A percentile compares a stretch with the other conserved stretches of the same genome.
Evolutionary conservation across 1,284 basidiomycete genomes (phyloP).

Genomic region (Cronartium ribicola): DNA sequence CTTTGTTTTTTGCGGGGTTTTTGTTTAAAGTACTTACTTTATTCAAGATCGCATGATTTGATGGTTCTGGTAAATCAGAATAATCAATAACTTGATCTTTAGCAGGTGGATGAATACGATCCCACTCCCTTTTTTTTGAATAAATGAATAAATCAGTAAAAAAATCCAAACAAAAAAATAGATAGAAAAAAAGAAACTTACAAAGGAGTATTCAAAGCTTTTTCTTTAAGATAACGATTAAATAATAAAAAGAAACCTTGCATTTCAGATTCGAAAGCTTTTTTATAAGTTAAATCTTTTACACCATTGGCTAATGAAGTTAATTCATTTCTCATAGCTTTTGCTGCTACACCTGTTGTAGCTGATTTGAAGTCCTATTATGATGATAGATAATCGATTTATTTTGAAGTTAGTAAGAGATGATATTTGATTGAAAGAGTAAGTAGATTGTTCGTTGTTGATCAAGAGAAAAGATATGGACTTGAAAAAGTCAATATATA

Average conservation of each 20-base stretch:
- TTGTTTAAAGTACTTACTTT: conserved; percentile 54
- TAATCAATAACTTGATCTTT: conserved; percentile 90
- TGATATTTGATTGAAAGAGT: background rate
- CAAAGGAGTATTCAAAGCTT: conserved; percentile 57
- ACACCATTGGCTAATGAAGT: conserved; percentile 71
- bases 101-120: conserved; percentile 90
- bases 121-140: conserved; percentile 72
- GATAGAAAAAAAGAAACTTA: background rate
- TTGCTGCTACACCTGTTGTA: conserved; percentile 93
- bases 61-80: conserved; percentile 62
- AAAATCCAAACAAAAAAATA: background rate
- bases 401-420: no score
- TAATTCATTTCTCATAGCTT: conserved; percentile 98
- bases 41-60: conserved; percentile 69
- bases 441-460: background rate
- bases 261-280: conserved; percentile 98
- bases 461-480: background rate
- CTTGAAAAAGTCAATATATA: background rate
- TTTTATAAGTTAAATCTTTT: conserved; percentile 41
- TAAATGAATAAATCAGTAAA: conserved; percentile 41
- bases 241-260: conserved; percentile 98
- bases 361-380: conserved; percentile 84
- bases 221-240: conserved; percentile 92
- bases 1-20: background rate
- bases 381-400: background rate